Evolutionary conservation across 2,329 filamentous ascomycete species (phyloP), one percentile per base, ranked within the genome.

Genomic region (Septoria petroselini): DNA sequence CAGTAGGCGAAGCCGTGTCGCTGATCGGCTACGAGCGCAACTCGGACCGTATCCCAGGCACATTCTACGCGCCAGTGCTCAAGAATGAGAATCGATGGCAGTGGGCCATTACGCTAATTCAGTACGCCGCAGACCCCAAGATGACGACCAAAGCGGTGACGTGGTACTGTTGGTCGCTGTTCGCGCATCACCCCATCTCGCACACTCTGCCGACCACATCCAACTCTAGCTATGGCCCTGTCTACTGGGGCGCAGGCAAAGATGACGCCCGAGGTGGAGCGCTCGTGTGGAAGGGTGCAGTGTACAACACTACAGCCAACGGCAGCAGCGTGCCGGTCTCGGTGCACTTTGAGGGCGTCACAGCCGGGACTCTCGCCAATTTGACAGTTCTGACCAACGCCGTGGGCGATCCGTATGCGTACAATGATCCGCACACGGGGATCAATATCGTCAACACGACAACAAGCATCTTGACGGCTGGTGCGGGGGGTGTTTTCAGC

Each of bases 1-100:
- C 77, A 7, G 79, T 86, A 2, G 77, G 76, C 11, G 83, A 86
- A 63, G 82, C 81, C 18, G 73, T 86, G n/a, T 82, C 78, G 48
- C 71, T 85, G 12, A 73, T 86, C 54, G 79, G 82, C 14, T 79
- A 80, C 23, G 83, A 86, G 72, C 74, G 83, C 48, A 86, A 86
- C 66, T 73, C 75, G 3, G 79, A 84, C 58, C 73, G 76, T 15
- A 74, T 84, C 37, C 73, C 75, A 2, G 78, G 77, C 5, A 74
- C 76, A 1, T 71, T 74, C 27, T 52, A 52, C 54, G 73, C 62
- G 12, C 65, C 63, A 3, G 46, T 55, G 2, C 58, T 67, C 38
- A 53, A 57, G 53, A 65, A 65, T 49, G 41, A 62, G 37, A 65
- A 67, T 44, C 35, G 48, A 12, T 65, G 61, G 58, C 48, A 66